These are phyloP conservation scores for Dissoconium aciculare DNA, from an alignment of 2,329 filamentous ascomycete species.

Conservation along the genomic window DNA sequence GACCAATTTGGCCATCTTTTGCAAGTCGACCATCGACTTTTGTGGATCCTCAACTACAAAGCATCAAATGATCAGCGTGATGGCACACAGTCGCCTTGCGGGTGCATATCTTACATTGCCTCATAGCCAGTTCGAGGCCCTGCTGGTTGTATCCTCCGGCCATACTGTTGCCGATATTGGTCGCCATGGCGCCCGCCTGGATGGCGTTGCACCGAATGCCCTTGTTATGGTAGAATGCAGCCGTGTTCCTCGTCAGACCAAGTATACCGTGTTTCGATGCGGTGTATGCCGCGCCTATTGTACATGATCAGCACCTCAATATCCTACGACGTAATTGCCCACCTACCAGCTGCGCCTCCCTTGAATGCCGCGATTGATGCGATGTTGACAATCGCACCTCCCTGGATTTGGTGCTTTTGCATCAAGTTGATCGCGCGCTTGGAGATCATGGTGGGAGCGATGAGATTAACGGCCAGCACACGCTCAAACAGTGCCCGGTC, in stretches of 20 bases:
- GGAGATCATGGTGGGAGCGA: conserved; percentile 38
- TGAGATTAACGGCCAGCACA: conserved; percentile 43
- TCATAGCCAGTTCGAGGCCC: conserved; percentile 14
- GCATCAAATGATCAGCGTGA: neutral
- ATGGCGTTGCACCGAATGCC: conserved; percentile 38
- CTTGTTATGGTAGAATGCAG: conserved; percentile 39
- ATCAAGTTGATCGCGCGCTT: conserved; percentile 38
- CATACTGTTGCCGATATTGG: conserved; percentile 36
- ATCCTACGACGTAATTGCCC: neutral
- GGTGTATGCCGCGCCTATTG: conserved; percentile 30
- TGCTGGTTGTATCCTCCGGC: conserved; percentile 19
- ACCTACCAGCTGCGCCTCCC: conserved; percentile 29
- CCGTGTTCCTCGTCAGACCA: conserved; percentile 43
- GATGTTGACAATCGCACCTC: conserved; percentile 41
- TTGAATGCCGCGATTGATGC: conserved; percentile 33
- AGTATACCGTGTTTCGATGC: conserved; percentile 40
- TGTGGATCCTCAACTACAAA: conserved; percentile 14
- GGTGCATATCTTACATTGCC: conserved; percentile 12
- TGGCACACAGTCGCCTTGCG: neutral
- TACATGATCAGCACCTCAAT: neutral
- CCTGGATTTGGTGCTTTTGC: conserved; percentile 28
- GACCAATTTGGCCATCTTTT: conserved; percentile 22
- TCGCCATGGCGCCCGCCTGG: conserved; percentile 38
- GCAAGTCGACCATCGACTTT: conserved; percentile 13
- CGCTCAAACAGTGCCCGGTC: conserved; percentile 37